Evolutionary conservation across 2,329 filamentous ascomycete species (phyloP), one percentile per base, ranked within the genome.

Genomic region (Pseudocercospora vitis): DNA sequence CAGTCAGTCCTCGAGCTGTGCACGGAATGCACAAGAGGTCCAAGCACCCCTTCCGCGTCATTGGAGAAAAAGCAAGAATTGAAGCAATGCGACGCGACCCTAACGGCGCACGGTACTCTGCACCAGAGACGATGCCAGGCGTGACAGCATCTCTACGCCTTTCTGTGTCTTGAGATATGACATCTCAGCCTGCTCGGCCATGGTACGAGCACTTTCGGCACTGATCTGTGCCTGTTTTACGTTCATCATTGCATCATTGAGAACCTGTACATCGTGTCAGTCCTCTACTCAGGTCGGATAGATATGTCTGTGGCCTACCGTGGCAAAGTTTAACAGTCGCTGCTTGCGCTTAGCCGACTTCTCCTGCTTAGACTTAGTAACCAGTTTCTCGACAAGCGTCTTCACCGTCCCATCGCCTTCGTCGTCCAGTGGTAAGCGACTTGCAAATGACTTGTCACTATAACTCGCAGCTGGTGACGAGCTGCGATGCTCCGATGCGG

Each of bases 101-200:
- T 45, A 45, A 18, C 42, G 42, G 8, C 42, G 42, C 21, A 45
- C 42, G 18, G 42, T 50, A 24, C 26, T 31, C 33, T 49, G 23
- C 18, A 50, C 47, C 29, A 55, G 24, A n/a, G 47, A 47, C 18
- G 47, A 50, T 28, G 52, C 52, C 24, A 62, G 53, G 14, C 50
- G 53, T 14, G 53, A 49, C 37, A 63, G 35, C 59, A 64, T 63
- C 11, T 60, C 57, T 6, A 66, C 48, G n/a, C 53, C 58, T 54
- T 60, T 58, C 50, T 59, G 57, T 1, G 63, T 63, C 61, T 66
- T 64, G 52, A 63, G 58, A 44, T 67, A 66, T 2, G 58, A 57
- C 21, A 60, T 28, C 33, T 62, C 59, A 6, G 66, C 66, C 21
- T 55, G 50, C 12, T 48, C 52, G 9, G 66, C 66, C 14, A 63